Percentiles rank a stretch among this genome's conserved stretches.
phyloP scores from a whole-genome alignment of 1,139 yeast species.

The Candida frijolesensis region DNA sequence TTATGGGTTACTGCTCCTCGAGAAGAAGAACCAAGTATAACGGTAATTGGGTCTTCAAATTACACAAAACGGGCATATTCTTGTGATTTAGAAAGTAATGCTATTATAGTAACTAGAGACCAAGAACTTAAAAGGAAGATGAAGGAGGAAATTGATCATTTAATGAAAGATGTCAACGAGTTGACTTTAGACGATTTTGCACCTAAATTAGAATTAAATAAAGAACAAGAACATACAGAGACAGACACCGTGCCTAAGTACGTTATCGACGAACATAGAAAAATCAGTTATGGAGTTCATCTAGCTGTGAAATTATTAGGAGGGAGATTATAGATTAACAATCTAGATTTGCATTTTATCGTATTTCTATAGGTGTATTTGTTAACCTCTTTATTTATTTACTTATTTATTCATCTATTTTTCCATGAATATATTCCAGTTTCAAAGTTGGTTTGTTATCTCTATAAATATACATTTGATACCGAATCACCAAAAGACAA shows the following conservation, averaged over 20 bases:
- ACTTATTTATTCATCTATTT: not conserved
- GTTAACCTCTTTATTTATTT: not conserved
- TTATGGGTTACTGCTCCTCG: slow-evolving; percentile 76
- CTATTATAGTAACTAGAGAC: slow-evolving; percentile 74
- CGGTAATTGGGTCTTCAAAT: slow-evolving; percentile 90
- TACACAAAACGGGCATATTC: slow-evolving; percentile 89
- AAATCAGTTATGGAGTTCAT: slow-evolving; percentile 59
- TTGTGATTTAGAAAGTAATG: slow-evolving; percentile 86
- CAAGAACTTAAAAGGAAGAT: slow-evolving; percentile 56
- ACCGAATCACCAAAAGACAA: slow-evolving; percentile 11
- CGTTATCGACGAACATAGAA: slow-evolving; percentile 55
- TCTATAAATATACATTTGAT: slow-evolving; percentile 17
- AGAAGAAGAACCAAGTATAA: slow-evolving; percentile 62
- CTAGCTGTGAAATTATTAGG: slow-evolving; percentile 68
- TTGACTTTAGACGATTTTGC: slow-evolving; percentile 62
- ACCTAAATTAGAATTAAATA: slow-evolving; percentile 25
- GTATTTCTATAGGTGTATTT: too few relatives aligned
- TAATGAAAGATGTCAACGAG: slow-evolving; percentile 53
- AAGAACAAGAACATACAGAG: slow-evolving; percentile 14
- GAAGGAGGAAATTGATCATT: slow-evolving; percentile 63
- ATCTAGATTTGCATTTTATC: not conserved
- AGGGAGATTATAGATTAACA: slow-evolving; percentile 50
- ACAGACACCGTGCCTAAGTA: slow-evolving; percentile 21
- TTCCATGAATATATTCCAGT: not conserved
- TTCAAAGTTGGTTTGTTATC: slow-evolving; percentile 12